These are phyloP conservation scores for Phoenix roebelenii DNA, from an alignment of 176 grass and related monocot genomes.

Conservation along the genomic window DNA sequence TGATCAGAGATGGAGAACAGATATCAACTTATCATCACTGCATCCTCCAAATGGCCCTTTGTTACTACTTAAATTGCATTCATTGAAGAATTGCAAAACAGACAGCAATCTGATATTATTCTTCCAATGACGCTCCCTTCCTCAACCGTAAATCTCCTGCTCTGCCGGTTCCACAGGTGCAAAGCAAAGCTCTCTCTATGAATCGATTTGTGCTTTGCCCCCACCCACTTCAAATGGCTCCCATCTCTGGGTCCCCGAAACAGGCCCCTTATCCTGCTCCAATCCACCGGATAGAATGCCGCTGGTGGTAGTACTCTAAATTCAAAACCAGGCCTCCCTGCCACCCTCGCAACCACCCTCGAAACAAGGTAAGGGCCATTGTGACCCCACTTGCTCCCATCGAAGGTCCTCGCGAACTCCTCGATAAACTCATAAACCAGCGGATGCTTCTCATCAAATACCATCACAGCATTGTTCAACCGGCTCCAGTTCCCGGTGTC, in stretches of 20 bases:
- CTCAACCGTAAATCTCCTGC: conserved; percentile 38
- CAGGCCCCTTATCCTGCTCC: conserved; percentile 59
- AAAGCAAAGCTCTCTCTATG: conserved; percentile 44
- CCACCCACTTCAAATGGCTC: conserved; percentile 35
- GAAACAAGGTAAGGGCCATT: conserved; percentile 93
- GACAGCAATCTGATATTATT: conserved; percentile 45
- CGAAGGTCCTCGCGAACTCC: conserved; percentile 67
- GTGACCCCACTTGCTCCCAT: conserved; percentile 83
- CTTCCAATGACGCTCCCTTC: conserved; percentile 61
- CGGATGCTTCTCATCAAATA: conserved; percentile 64
- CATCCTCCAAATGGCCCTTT: too few relatives aligned
- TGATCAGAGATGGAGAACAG: too few relatives aligned
- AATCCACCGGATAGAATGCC: conserved; percentile 79
- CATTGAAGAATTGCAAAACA: conserved; percentile 63
- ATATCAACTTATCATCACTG: too few relatives aligned
- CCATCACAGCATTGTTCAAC: conserved; percentile 87
- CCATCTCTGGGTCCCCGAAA: conserved; percentile 39
- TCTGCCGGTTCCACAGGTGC: conserved; percentile 84
- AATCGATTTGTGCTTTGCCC: conserved; percentile 48
- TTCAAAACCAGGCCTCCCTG: conserved; percentile 4
- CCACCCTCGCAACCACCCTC: conserved; percentile 43
- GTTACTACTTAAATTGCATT: background rate
- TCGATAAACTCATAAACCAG: conserved; percentile 58
- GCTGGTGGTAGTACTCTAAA: conserved; percentile 51
- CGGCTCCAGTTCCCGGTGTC: conserved; percentile 52